phyloP scores from a whole-genome alignment of 257 asterid species.

The Penstemon davidsonii region DNA sequence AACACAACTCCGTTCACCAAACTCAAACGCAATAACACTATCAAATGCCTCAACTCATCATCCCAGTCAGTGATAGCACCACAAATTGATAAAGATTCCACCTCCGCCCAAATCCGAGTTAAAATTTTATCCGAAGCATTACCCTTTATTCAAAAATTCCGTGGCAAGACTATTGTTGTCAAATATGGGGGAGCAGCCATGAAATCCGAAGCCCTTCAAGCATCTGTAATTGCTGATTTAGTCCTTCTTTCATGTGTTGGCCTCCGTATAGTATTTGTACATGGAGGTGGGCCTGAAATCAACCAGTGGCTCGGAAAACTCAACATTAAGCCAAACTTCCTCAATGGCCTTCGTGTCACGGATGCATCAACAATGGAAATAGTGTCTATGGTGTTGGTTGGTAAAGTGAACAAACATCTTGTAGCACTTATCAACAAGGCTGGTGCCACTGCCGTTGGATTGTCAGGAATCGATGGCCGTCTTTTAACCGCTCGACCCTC shows the following conservation, averaged over 20 bases:
- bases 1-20: slow-evolving; percentile 19
- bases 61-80: slow-evolving; percentile 36
- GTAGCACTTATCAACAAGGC: slow-evolving; percentile 79
- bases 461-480: slow-evolving; percentile 75
- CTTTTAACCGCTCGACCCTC: slow-evolving; percentile 74
- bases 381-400: slow-evolving; percentile 79
- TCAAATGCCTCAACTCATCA: slow-evolving; percentile 44
- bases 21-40: slow-evolving; percentile 24
- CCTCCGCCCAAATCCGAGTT: slow-evolving; percentile 62
- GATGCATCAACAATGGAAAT: slow-evolving; percentile 81
- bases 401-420: slow-evolving; percentile 71
- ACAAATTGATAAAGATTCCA: slow-evolving; percentile 33
- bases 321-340: slow-evolving; percentile 63
- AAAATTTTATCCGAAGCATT: slow-evolving; percentile 73
- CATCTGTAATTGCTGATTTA: slow-evolving; percentile 76
- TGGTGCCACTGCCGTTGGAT: slow-evolving; percentile 79
- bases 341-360: slow-evolving; percentile 75
- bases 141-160: slow-evolving; percentile 75
- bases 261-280: slow-evolving; percentile 72
- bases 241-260: slow-evolving; percentile 88
- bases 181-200: slow-evolving; percentile 91
- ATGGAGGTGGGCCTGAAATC: slow-evolving; percentile 85
- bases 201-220: slow-evolving; percentile 78
- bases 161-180: slow-evolving; percentile 79
- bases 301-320: slow-evolving; percentile 72